A percentile compares a stretch with the other conserved stretches of the same genome.
Conservation (phyloP, 2,329 filamentous ascomycete genomes). For the Penicillium sumatraense region DNA sequence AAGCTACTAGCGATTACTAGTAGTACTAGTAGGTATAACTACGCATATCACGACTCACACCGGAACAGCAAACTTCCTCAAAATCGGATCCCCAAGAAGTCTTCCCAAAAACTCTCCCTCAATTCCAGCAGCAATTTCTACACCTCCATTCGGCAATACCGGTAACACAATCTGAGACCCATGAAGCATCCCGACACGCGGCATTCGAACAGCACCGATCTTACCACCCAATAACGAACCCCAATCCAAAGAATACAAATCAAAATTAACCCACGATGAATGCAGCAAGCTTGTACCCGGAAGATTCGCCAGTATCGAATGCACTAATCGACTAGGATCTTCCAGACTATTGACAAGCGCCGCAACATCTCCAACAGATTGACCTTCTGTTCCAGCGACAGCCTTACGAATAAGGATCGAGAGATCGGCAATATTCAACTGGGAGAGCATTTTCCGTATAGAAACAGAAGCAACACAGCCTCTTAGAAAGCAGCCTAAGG, state of each 20-base stretch:
- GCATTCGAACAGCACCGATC: background rate
- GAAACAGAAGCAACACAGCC: background rate
- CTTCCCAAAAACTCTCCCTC: background rate
- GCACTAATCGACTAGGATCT: background rate
- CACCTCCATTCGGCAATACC: background rate
- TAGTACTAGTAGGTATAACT: too few relatives aligned
- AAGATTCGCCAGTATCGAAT: background rate
- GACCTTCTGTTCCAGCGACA: background rate
- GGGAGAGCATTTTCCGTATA: background rate
- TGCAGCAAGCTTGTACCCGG: background rate
- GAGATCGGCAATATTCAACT: background rate
- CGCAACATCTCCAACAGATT: background rate
- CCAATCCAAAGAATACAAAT: background rate
- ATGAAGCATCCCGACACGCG: background rate
- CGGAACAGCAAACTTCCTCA: background rate
- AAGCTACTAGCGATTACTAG: too few relatives aligned
- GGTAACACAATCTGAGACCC: background rate
- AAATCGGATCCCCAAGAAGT: background rate
- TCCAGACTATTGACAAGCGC: background rate
- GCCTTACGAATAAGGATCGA: background rate
- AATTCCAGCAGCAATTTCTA: background rate
- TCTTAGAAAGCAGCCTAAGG: background rate
- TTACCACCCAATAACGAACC: background rate
- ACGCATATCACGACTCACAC: background rate
- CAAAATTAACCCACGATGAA: background rate